Evolutionary conservation across 805 yeast species (phyloP).

Genomic region (Candida montana): DNA sequence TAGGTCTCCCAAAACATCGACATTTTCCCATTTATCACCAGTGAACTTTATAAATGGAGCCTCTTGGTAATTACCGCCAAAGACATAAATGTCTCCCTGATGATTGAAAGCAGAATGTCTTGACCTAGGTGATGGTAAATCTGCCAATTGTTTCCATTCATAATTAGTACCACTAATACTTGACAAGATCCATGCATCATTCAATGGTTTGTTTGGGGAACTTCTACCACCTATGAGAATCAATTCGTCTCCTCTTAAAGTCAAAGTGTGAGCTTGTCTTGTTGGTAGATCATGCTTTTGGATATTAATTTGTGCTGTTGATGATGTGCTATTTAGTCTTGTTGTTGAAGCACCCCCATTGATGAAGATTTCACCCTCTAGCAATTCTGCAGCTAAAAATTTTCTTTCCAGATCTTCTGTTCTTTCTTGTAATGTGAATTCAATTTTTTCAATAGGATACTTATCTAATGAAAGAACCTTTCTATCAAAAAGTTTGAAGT

Average conservation of each 20-base stretch:
- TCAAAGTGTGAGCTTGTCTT: constrained; percentile 57
- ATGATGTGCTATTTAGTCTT: constrained; percentile 21
- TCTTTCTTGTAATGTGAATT: constrained; percentile 4
- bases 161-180: constrained; percentile 8
- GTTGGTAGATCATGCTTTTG: constrained; percentile 20
- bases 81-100: constrained; percentile 34
- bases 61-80: constrained; percentile 41
- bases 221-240: constrained; percentile 64
- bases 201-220: constrained; percentile 45
- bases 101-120: constrained; percentile 43
- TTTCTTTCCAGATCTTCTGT: constrained; percentile 12
- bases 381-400: constrained; percentile 9
- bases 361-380: constrained; percentile 16
- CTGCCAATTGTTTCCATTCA: constrained; percentile 36
- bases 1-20: constrained; percentile 4
- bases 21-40: constrained; percentile 6
- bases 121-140: constrained; percentile 41
- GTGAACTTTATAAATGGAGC: constrained; percentile 21
- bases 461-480: not conserved
- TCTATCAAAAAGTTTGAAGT: constrained; percentile 1
- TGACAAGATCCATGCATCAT: constrained; percentile 39
- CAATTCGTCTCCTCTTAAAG: constrained; percentile 23
- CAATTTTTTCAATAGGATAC: not conserved
- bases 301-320: constrained; percentile 9
- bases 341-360: constrained; percentile 33